Evolutionary conservation across 345 rosid genomes (phyloP), one percentile per base, ranked within the genome.

Genomic region (Excoecaria cochinchinensis): DNA sequence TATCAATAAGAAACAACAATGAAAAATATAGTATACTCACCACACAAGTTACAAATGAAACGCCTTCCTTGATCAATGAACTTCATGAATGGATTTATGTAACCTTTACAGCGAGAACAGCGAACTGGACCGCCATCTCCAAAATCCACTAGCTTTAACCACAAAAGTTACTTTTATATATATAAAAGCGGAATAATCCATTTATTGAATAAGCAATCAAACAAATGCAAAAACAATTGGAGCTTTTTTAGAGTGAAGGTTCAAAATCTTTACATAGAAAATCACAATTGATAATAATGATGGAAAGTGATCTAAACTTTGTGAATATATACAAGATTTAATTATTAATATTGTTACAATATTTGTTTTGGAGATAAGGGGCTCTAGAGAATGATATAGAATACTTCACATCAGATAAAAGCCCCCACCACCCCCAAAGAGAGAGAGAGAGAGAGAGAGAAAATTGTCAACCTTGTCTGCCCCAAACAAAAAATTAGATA

Each of bases 41-140:
- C 85, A 38, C 82, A 82, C 31, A 82, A 78, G 65, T 82, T 82
- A 39, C 84, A 78, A 60, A 82, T 72, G 75, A 82, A 82, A 4
- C 77, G 67, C 74, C 78, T 82, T 72, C 85, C 82, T 40, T 78
- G 82, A 60, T 78, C 82, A 67, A 75, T 57, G 63, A 82, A 82
- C 66, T 78, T 79, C 79, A 82, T 78, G 62, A 78, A 78, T 61
- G 82, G 85, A 75, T 82, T 82, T 44, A 78, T 75, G 40, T 82
- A 82, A 58, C 79, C 85, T 75, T 78, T 82, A 72, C 85, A 82
- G 68, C 85, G 81, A 61, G 77, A 75, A 63, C 85, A 82, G 17
- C 85, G 78, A 68, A 82, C 79, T 14, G 80, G 82, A 51, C 85
- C 82, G 55, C 79, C 57, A 19, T 82, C 85, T 61, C 82, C 85